Evolutionary conservation across 2,329 filamentous ascomycete species (phyloP).

Genomic region (Dactylonectria estremocensis): DNA sequence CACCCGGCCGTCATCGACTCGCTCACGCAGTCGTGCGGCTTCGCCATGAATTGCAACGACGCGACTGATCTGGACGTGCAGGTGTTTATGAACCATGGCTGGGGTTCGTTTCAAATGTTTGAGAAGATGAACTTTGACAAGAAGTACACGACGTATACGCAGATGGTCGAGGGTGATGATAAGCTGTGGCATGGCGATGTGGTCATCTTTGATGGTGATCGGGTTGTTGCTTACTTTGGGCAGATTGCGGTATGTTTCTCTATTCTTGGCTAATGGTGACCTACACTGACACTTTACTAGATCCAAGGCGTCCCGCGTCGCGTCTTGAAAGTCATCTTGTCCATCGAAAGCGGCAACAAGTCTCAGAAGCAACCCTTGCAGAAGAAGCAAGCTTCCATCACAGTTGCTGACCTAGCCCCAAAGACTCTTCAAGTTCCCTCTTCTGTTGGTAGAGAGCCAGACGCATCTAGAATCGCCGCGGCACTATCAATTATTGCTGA

Average conservation of each 20-base stretch:
- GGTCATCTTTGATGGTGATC: slow-evolving; percentile 68
- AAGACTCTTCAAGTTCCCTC: not conserved
- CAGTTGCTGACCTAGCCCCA: not conserved
- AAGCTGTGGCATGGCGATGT: slow-evolving; percentile 60
- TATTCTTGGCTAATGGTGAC: too few relatives aligned
- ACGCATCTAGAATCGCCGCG: slow-evolving; percentile 12
- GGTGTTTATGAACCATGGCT: slow-evolving; percentile 43
- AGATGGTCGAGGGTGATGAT: slow-evolving; percentile 36
- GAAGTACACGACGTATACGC: slow-evolving; percentile 38
- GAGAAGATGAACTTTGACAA: slow-evolving; percentile 42
- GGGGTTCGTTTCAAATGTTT: slow-evolving; percentile 40
- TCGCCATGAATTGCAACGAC: slow-evolving; percentile 46
- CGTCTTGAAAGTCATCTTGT: slow-evolving; percentile 40
- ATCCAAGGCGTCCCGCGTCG: slow-evolving; percentile 41
- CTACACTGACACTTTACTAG: slow-evolving; percentile 7
- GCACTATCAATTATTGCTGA: slow-evolving; percentile 38
- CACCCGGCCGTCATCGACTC: slow-evolving; percentile 43
- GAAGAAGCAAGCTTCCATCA: not conserved
- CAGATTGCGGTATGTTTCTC: slow-evolving; percentile 49
- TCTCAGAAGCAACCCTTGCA: slow-evolving; percentile 9
- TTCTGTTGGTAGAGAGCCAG: not conserved
- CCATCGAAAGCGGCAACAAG: slow-evolving; percentile 38
- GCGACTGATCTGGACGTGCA: slow-evolving; percentile 38
- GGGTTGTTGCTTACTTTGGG: slow-evolving; percentile 57
- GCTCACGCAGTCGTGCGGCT: slow-evolving; percentile 40